A percentile compares a stretch with the other conserved stretches of the same genome.
phyloP scores from a whole-genome alignment of 306 rosid species.

The Benincasa hispida region DNA sequence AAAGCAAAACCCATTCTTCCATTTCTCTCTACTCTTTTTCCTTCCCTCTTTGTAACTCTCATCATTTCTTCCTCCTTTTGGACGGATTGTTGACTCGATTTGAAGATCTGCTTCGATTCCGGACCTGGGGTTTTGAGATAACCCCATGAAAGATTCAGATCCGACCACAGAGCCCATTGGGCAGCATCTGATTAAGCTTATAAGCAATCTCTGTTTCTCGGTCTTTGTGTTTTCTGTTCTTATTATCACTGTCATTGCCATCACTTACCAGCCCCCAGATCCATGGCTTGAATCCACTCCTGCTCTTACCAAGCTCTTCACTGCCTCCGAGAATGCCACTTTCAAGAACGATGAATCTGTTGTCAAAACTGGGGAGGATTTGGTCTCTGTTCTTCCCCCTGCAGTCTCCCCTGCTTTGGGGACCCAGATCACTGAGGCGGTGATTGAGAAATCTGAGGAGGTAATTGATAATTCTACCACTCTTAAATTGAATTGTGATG shows the following conservation, averaged over 20 bases:
- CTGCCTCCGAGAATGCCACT: constrained; percentile 67
- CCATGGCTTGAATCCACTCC: constrained; percentile 97
- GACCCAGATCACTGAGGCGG: constrained; percentile 37
- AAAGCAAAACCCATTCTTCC: background rate
- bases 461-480: constrained; percentile 24
- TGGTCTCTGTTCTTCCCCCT: constrained; percentile 21
- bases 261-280: constrained; percentile 96
- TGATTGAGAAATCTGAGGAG: constrained; percentile 42
- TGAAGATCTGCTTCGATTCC: constrained; percentile 7
- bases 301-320: constrained; percentile 71
- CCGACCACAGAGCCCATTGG: constrained; percentile 59
- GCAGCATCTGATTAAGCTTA: constrained; percentile 73
- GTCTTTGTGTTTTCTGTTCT: constrained; percentile 75
- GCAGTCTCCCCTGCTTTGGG: constrained; percentile 16
- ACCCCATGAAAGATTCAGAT: constrained; percentile 53
- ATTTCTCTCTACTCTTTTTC: background rate
- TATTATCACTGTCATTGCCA: constrained; percentile 79
- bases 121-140: constrained; percentile 6
- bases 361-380: constrained; percentile 77
- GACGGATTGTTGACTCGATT: constrained; percentile 1
- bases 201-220: constrained; percentile 82
- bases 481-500: constrained; percentile 16
- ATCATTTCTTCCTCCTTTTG: background rate
- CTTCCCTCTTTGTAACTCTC: background rate
- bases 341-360: constrained; percentile 64